Conservation (phyloP, 345 rosid species). For the Bruguiera gymnorhiza region DNA sequence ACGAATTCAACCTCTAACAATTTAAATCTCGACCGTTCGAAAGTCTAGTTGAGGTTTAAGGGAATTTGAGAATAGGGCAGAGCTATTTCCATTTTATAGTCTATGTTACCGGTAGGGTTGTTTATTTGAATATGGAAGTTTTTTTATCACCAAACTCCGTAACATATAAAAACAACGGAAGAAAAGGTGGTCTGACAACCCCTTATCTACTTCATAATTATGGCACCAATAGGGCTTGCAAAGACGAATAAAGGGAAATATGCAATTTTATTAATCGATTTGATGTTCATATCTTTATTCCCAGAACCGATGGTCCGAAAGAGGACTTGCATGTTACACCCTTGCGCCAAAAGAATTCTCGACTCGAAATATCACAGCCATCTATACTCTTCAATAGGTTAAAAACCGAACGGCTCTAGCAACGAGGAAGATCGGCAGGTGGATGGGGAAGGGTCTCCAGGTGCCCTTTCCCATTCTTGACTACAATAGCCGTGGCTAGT, state of each 20-base stretch:
- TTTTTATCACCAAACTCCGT: neutral
- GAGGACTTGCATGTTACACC: constrained; percentile 21
- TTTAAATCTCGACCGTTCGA: too few relatives aligned
- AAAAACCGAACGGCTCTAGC: constrained; percentile 34
- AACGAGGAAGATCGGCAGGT: constrained; percentile 68
- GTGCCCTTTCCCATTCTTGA: constrained; percentile 58
- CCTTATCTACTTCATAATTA: too few relatives aligned
- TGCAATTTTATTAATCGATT: constrained; percentile 25
- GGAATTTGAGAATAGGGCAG: too few relatives aligned
- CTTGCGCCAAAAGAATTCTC: constrained; percentile 33
- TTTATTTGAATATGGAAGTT: neutral
- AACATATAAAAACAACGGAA: too few relatives aligned
- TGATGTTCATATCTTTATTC: constrained; percentile 16
- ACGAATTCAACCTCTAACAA: too few relatives aligned
- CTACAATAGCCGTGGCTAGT: constrained; percentile 63
- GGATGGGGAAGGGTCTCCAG: constrained; percentile 68
- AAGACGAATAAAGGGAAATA: constrained; percentile 8
- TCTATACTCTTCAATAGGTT: neutral
- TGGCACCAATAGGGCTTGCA: neutral
- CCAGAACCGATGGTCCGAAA: constrained; percentile 19
- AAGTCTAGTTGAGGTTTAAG: too few relatives aligned
- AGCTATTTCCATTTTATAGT: too few relatives aligned
- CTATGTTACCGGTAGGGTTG: neutral
- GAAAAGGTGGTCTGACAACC: too few relatives aligned
- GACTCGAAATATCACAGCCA: constrained; percentile 12